Evolutionary conservation across 1,284 basidiomycete genomes (phyloP).

Genomic region (Austroboletus novae-zelandiae): DNA sequence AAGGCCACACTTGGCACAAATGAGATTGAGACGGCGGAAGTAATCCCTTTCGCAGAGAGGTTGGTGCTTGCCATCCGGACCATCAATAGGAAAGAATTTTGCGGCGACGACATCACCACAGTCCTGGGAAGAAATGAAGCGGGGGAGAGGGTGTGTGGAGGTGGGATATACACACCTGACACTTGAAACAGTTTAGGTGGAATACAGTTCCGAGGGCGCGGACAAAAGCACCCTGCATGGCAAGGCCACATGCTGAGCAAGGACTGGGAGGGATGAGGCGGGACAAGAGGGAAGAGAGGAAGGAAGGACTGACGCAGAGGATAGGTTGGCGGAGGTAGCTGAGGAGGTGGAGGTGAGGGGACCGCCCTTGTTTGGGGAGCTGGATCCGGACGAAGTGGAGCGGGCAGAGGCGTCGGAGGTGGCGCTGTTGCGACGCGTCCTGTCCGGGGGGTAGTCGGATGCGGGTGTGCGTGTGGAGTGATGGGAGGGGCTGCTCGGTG

Average conservation of each 20-base stretch:
- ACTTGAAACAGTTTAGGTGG: constrained; percentile 96
- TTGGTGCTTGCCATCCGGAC: constrained; percentile 78
- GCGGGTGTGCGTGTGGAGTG: constrained; percentile 46
- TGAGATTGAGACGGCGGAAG: constrained; percentile 92
- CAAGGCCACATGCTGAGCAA: constrained; percentile 71
- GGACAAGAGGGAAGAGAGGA: constrained; percentile 6
- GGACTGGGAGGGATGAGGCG: constrained; percentile 38
- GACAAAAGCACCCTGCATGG: constrained; percentile 94
- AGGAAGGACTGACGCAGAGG: constrained; percentile 42
- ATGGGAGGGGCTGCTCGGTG: constrained; percentile 46
- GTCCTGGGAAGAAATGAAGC: constrained; percentile 59
- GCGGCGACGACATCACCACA: constrained; percentile 95
- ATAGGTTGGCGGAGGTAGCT: constrained; percentile 40
- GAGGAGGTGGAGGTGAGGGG: constrained; percentile 47
- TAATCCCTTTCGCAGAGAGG: constrained; percentile 99
- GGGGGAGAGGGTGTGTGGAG: not conserved
- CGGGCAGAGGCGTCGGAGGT: constrained; percentile 48
- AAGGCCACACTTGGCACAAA: constrained; percentile 94
- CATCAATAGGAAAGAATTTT: constrained; percentile 98
- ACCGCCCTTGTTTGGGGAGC: constrained; percentile 41
- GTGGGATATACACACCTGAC: constrained; percentile 65
- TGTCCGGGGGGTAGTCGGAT: constrained; percentile 48
- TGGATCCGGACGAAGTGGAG: constrained; percentile 45
- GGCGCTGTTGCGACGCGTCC: constrained; percentile 43
- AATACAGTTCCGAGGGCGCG: constrained; percentile 93